Percentiles rank a stretch among this genome's conserved stretches.
phyloP scores from a whole-genome alignment of 108 stramenopile species.

The Nannochloropsis oceanica region DNA sequence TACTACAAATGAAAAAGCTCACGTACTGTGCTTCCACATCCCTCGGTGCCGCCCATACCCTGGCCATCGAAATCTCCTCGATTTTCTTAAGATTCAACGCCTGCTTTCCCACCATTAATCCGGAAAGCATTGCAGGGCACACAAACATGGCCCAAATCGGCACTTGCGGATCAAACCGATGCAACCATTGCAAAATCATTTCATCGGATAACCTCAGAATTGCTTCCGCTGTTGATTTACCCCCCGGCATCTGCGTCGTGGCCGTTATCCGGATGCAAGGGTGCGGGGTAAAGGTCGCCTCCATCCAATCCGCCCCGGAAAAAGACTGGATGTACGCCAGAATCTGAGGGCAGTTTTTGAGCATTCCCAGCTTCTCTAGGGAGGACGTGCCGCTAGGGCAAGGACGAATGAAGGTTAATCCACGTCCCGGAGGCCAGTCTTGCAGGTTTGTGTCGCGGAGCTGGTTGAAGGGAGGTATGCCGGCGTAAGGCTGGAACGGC shows the following conservation, averaged over 20 bases:
- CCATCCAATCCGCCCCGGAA: not conserved
- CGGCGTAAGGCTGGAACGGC: not conserved
- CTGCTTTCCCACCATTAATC: not conserved
- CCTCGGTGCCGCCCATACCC: not conserved
- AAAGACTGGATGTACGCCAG: not conserved
- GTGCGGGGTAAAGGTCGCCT: not conserved
- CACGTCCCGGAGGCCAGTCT: not conserved
- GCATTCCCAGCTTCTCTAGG: not conserved
- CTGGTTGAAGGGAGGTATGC: not conserved
- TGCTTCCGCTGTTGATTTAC: not conserved
- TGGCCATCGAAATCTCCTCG: not conserved
- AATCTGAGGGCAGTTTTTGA: not conserved
- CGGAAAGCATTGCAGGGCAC: not conserved
- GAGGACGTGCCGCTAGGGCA: not conserved
- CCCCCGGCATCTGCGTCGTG: not conserved
- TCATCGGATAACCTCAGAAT: not conserved
- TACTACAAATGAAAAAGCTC: not conserved
- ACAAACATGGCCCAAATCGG: not conserved
- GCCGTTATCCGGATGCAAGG: not conserved
- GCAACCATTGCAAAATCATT: not conserved
- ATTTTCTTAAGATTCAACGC: not conserved
- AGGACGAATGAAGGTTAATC: not conserved
- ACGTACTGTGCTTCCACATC: not conserved
- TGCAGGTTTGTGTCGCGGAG: not conserved
- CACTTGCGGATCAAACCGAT: not conserved